Base-by-base conservation (phyloP, 495 filamentous ascomycete species). In the Aspergillus nanangensis region DNA sequence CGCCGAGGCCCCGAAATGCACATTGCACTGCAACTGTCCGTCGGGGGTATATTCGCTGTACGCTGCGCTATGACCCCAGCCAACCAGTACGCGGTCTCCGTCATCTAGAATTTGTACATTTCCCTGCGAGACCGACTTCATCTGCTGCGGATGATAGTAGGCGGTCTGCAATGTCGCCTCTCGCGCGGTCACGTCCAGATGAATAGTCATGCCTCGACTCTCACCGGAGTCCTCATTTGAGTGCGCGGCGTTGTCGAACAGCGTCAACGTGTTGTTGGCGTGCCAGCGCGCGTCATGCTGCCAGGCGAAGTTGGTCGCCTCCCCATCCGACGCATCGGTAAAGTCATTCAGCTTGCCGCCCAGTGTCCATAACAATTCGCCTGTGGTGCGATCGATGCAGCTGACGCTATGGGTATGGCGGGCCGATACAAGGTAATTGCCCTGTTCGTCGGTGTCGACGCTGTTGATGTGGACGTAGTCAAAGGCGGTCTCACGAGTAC, bases 391-490 rank as follows among this genome's bases (percentile, higher is more conserved):
- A 32, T 69, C 60, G 47, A 78, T 64, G 27, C 61, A 34, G 51
- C 36, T 56, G 41, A 72, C 63, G 17, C 70, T 58, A 48, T 72
- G 70, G 7, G 62, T 63, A 42, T 80, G 69, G 4, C 76, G 70
- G 1, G 68, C 60, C 0, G 77, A 80, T 33, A 82, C 62, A 1
- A 80, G 56, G 41, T 77, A 80, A 51, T 77, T 69, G 1, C 77
- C 75, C 1, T 66, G 51, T 1, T 52, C 41, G 47, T 72, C 65
- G 51, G 75, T 74, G 52, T 77, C 76, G 39, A 80, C 66, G 37
- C 71, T 75, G 53, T 78, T 79, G 55, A 80, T 69, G 52, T 78
- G 75, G 58, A 74, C 78, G 49, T 69, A 77, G 50, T 81, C 74
- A 18, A 54, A 72, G 2, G 65, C 59, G 1, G 33, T 24, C 1